phyloP scores from a whole-genome alignment of 148 eudicot species.

The Persicaria maculosa region DNA sequence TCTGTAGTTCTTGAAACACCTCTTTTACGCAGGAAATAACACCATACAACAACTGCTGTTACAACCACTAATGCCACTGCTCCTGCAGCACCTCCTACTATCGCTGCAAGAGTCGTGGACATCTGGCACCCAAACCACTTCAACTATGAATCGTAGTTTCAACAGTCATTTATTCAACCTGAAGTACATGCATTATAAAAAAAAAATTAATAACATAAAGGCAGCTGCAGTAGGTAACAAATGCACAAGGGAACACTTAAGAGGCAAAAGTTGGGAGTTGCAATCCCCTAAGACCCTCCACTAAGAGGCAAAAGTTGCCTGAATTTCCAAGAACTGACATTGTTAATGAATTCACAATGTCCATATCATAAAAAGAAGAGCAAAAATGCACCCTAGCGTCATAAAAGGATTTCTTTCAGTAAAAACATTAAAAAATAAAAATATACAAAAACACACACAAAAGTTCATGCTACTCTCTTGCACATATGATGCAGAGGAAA shows the following conservation, averaged over 20 bases:
- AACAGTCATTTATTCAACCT: constrained; percentile 42
- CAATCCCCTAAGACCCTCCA: background rate
- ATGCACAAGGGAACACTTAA: background rate
- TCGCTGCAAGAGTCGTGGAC: constrained; percentile 88
- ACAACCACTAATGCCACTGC: constrained; percentile 74
- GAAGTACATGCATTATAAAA: constrained; percentile 15
- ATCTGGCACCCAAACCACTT: constrained; percentile 59
- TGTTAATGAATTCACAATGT: background rate
- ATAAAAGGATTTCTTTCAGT: background rate
- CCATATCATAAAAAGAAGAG: background rate
- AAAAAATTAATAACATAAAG: background rate
- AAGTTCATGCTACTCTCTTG: background rate
- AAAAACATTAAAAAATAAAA: background rate
- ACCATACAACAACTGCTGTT: constrained; percentile 47
- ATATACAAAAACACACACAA: background rate
- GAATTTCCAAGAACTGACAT: background rate
- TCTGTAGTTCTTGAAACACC: constrained; percentile 71
- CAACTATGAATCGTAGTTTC: constrained; percentile 24
- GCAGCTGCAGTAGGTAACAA: background rate
- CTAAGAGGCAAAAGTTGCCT: background rate
- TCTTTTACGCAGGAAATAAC: constrained; percentile 42
- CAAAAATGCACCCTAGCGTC: background rate
- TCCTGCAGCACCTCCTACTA: constrained; percentile 98
- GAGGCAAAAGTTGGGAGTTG: background rate
- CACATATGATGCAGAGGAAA: background rate